Evolutionary conservation across 106 monocot genomes (phyloP).

Genomic region (Acorus calamus): DNA sequence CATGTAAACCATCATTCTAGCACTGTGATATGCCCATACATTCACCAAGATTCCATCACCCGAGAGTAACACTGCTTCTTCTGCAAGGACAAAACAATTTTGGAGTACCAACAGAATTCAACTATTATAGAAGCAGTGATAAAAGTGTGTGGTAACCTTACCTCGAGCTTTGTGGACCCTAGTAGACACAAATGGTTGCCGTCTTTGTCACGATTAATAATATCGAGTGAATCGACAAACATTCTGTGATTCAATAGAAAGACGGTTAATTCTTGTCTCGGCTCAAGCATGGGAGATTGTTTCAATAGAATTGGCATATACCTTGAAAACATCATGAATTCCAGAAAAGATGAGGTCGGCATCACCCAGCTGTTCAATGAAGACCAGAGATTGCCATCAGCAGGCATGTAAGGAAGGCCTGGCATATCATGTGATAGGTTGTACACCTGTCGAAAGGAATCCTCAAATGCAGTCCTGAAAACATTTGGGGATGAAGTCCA

Average conservation of each 20-base stretch:
- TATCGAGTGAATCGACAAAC: slow-evolving; percentile 79
- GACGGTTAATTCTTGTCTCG: not conserved
- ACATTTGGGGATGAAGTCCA: too few relatives aligned
- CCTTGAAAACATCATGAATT: slow-evolving; percentile 94
- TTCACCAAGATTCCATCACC: slow-evolving; percentile 68
- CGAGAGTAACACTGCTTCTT: slow-evolving; percentile 83
- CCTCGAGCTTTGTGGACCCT: slow-evolving; percentile 71
- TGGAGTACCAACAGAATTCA: too few relatives aligned
- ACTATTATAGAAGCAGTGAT: too few relatives aligned
- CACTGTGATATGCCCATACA: slow-evolving; percentile 95
- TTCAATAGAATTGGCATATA: slow-evolving; percentile 4
- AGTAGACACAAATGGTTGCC: slow-evolving; percentile 35
- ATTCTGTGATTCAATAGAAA: slow-evolving; percentile 40
- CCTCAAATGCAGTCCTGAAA: slow-evolving; percentile 53
- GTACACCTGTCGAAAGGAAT: slow-evolving; percentile 68
- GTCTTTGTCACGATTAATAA: slow-evolving; percentile 26
- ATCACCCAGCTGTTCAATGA: slow-evolving; percentile 91
- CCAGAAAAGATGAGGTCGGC: slow-evolving; percentile 85
- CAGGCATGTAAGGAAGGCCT: slow-evolving; percentile 79
- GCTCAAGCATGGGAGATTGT: too few relatives aligned
- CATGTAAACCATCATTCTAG: slow-evolving; percentile 70
- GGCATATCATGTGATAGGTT: slow-evolving; percentile 25
- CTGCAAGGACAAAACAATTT: slow-evolving; percentile 17
- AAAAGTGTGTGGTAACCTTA: slow-evolving; percentile 2
- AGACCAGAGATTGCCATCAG: slow-evolving; percentile 61